Evolutionary conservation across 1,284 basidiomycete genomes (phyloP).

Genomic region (Rhizopogon hawkerae): DNA sequence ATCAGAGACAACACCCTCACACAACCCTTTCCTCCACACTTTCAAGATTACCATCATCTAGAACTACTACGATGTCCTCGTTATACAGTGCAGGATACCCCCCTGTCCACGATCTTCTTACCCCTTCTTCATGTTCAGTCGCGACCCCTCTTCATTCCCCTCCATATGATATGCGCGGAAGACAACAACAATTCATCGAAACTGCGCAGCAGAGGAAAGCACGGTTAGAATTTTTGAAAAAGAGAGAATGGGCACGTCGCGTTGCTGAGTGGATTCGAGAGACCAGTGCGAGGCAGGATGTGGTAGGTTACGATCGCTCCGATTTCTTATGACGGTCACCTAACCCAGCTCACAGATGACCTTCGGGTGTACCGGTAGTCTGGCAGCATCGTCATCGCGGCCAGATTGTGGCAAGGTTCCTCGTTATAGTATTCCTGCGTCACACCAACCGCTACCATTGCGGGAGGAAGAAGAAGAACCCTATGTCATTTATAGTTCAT

Average conservation of each 20-base stretch:
- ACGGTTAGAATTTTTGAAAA: constrained; percentile 28
- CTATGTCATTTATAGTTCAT: constrained; percentile 29
- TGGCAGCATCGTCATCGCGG: background rate
- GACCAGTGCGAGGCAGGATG: constrained; percentile 23
- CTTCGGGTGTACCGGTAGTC: constrained; percentile 13
- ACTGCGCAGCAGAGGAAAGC: constrained; percentile 22
- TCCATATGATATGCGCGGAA: constrained; percentile 21
- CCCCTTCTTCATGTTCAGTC: background rate
- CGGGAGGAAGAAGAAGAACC: constrained; percentile 25
- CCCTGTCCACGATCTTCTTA: constrained; percentile 9
- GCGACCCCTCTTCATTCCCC: constrained; percentile 2
- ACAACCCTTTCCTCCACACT: constrained; percentile 5
- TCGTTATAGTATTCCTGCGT: constrained; percentile 1
- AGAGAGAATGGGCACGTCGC: constrained; percentile 27
- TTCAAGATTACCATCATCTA: constrained; percentile 7
- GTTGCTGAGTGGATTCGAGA: constrained; percentile 30
- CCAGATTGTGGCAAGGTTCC: background rate
- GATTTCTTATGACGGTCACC: background rate
- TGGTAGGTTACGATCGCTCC: constrained; percentile 12
- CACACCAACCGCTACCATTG: constrained; percentile 24
- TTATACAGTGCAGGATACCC: constrained; percentile 5
- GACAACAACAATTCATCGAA: constrained; percentile 23
- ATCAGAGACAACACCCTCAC: constrained; percentile 7
- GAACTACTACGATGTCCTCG: constrained; percentile 10
- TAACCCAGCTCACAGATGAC: constrained; percentile 11